A percentile compares a stretch with the other conserved stretches of the same genome.
These are phyloP conservation scores for Isatis tinctoria DNA, from an alignment of 345 rosid species.

Conservation along the genomic window DNA sequence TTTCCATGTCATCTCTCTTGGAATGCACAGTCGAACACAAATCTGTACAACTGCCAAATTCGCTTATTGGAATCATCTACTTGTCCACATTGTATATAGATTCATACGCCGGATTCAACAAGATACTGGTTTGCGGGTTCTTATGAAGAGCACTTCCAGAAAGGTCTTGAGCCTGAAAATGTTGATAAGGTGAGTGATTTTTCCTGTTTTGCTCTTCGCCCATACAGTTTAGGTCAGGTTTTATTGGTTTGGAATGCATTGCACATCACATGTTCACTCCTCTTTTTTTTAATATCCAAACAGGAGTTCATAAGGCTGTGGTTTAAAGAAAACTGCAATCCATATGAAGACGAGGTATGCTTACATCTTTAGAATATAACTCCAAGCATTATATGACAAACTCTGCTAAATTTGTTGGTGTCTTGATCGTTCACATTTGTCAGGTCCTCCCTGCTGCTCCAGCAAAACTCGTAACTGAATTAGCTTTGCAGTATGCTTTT, in stretches of 20 bases:
- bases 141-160: constrained; percentile 59
- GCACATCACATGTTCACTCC: neutral
- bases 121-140: constrained; percentile 89
- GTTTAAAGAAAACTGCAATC: constrained; percentile 87
- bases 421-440: neutral
- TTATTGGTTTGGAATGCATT: neutral
- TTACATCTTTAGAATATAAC: neutral
- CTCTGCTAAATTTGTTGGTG: neutral
- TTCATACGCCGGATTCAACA: constrained; percentile 97
- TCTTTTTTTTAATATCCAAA: neutral
- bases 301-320: constrained; percentile 96
- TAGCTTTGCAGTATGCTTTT: constrained; percentile 78
- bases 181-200: constrained; percentile 65
- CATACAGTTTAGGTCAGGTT: neutral
- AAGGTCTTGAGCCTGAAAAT: constrained; percentile 87
- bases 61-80: neutral
- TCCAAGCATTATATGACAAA: neutral
- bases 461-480: constrained; percentile 73
- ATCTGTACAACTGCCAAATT: neutral
- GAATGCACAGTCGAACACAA: constrained; percentile 4
- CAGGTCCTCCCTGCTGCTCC: constrained; percentile 86
- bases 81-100: constrained; percentile 40
- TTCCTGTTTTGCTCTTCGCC: neutral
- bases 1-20: constrained; percentile 6
- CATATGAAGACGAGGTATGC: constrained; percentile 79